These are phyloP conservation scores for Plantago lanceolata DNA, from an alignment of 305 asterid species.

Conservation along the genomic window DNA sequence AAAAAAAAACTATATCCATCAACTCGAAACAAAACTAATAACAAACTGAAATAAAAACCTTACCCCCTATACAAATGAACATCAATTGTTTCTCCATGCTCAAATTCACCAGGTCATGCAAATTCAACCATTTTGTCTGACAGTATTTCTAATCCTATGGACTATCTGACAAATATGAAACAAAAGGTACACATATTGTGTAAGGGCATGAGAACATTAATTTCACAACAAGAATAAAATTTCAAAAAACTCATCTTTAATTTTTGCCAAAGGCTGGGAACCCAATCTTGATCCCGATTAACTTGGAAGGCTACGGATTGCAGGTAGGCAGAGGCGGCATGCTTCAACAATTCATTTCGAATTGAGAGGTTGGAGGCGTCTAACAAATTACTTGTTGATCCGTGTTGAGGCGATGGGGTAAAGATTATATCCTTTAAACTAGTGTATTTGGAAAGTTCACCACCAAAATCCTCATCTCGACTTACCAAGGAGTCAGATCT, in stretches of 20 bases:
- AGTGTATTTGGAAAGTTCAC: slow-evolving; percentile 36
- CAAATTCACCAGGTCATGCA: too few relatives aligned
- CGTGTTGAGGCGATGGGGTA: slow-evolving; percentile 25
- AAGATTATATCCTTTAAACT: slow-evolving; percentile 47
- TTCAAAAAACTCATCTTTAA: slow-evolving; percentile 21
- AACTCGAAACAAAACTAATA: too few relatives aligned
- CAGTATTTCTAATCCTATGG: slow-evolving; percentile 24
- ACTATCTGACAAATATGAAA: slow-evolving; percentile 23
- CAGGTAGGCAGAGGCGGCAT: slow-evolving; percentile 62
- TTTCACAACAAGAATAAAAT: slow-evolving; percentile 29
- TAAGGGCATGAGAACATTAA: slow-evolving; percentile 20
- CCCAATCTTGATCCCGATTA: slow-evolving; percentile 29
- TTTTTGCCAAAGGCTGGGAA: slow-evolving; percentile 27
- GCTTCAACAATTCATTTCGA: slow-evolving; percentile 54
- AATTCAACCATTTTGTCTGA: neutral
- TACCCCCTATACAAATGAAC: too few relatives aligned
- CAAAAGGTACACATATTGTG: slow-evolving; percentile 25
- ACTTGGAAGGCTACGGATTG: slow-evolving; percentile 42
- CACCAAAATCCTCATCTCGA: slow-evolving; percentile 21
- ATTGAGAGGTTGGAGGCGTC: slow-evolving; percentile 36
- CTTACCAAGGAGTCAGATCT: slow-evolving; percentile 26
- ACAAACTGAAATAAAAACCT: too few relatives aligned
- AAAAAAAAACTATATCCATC: too few relatives aligned
- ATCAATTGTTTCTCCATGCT: too few relatives aligned
- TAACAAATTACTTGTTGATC: slow-evolving; percentile 18